Conservation (phyloP, 176 grass and related monocot genomes). For the Aegilops tauschii region DNA sequence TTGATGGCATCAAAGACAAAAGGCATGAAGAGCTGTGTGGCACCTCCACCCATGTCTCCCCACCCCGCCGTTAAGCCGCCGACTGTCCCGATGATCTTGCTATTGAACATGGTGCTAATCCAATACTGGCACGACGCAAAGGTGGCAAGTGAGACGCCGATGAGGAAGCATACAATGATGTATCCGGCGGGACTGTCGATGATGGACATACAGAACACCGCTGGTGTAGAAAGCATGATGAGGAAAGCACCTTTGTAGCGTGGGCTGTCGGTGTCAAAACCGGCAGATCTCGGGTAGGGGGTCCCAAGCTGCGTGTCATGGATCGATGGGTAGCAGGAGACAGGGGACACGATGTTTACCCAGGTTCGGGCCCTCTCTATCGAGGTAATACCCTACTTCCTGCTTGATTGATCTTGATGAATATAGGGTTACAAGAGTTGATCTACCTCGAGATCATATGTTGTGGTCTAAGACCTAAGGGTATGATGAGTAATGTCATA, state of each 20-base stretch:
- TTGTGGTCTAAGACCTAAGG: too few relatives aligned
- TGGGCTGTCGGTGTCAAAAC: constrained; percentile 7
- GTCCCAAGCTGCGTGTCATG: too few relatives aligned
- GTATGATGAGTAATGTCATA: too few relatives aligned
- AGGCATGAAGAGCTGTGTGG: constrained; percentile 89
- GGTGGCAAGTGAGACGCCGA: constrained; percentile 82
- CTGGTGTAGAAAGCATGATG: constrained; percentile 70
- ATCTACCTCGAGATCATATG: too few relatives aligned
- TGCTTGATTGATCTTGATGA: too few relatives aligned
- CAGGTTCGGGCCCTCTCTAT: too few relatives aligned
- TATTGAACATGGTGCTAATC: constrained; percentile 64
- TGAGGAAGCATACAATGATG: constrained; percentile 67
- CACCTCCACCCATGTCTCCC: constrained; percentile 89
- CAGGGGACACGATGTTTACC: too few relatives aligned
- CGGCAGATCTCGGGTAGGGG: too few relatives aligned
- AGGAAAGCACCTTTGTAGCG: constrained; percentile 77
- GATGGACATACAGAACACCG: constrained; percentile 76
- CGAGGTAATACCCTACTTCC: too few relatives aligned
- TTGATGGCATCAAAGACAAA: constrained; percentile 68
- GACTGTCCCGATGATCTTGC: constrained; percentile 65
- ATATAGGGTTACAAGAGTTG: too few relatives aligned
- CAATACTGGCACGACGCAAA: constrained; percentile 89
- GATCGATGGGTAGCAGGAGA: too few relatives aligned
- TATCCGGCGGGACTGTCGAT: constrained; percentile 47
- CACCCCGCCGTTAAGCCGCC: constrained; percentile 60